Evolutionary conservation across 2,329 filamentous ascomycete genomes (phyloP), one percentile per base, ranked within the genome.

Genomic region (Fusarium sp.): DNA sequence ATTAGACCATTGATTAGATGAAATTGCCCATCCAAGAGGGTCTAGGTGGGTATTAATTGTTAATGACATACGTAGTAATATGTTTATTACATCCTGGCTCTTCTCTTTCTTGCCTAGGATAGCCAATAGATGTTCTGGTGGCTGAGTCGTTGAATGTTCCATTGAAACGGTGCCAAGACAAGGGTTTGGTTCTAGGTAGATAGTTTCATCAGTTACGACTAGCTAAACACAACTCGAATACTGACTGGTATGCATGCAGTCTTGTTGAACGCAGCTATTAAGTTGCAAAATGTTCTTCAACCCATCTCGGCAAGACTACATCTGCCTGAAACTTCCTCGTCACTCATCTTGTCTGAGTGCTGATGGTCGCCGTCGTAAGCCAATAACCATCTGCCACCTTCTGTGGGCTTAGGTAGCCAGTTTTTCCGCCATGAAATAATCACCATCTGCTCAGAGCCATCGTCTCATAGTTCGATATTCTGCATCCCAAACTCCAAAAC

Each of bases 401-500:
- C 39, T 41, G 48, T 39, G 46, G 51, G 23, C 40, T 33, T 48
- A n/a, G n/a, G n/a, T n/a, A 47, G 45, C 23, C 51, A 55, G 21
- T 27, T 36, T 50, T 49, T 57, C 51, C 48, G 25, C 50, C 58
- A 57, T 53, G 17, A 53, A 39, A 69, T 51, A 36, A 39, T 46
- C 61, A 31, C 45, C 47, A 29, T 40, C 49, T 63, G 46, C 11
- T 55, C 17, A 57, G 42, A 41, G 40, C 31, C 51, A 41, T 51
- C 51, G 39, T 48, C 39, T 66, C 21, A 36, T 49, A 25, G 45
- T 51, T 49, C 42, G 53, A 46, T 52, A 56, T 49, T 61, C 46
- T 66, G 48, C 42, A 64, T 52, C 55, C 52, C 45, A 63, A 72
- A 72, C 70, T 66, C 70, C 70, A 66, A 72, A 72, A 73, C 70